These are phyloP conservation scores for Microcera coccophila DNA, from an alignment of 2,329 filamentous ascomycete species.

Conservation along the genomic window DNA sequence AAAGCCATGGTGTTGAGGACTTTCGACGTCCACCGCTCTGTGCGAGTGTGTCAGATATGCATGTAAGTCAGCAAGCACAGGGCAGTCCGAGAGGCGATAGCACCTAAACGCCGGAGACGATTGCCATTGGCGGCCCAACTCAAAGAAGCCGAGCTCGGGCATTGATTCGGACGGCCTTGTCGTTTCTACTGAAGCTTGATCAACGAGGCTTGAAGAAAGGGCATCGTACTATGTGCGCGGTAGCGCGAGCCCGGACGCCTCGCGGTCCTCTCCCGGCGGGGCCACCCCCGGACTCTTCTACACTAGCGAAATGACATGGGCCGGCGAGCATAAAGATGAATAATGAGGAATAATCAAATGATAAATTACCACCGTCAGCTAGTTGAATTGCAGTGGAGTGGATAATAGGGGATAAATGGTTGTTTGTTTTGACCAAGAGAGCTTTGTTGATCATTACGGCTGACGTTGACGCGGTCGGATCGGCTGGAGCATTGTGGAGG, in stretches of 20 bases:
- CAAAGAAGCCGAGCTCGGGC: conserved; percentile 10
- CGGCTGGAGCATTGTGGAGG: conserved; percentile 1
- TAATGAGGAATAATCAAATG: conserved; percentile 22
- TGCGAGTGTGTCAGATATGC: neutral
- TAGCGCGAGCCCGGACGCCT: too few relatives aligned
- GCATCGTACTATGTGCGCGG: conserved; percentile 12
- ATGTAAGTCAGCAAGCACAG: conserved; percentile 18
- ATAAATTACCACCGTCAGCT: conserved; percentile 26
- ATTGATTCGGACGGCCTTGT: conserved; percentile 20
- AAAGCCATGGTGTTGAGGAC: too few relatives aligned
- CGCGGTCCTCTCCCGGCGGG: conserved; percentile 18
- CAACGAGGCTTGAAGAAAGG: neutral
- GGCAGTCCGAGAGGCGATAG: conserved; percentile 16
- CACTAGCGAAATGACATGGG: conserved; percentile 31
- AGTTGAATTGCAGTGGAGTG: conserved; percentile 23
- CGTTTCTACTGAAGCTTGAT: too few relatives aligned
- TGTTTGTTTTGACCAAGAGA: conserved; percentile 26
- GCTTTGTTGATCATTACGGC: conserved; percentile 18
- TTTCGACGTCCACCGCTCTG: too few relatives aligned
- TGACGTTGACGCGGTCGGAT: too few relatives aligned
- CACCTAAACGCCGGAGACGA: conserved; percentile 14
- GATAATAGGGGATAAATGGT: conserved; percentile 4
- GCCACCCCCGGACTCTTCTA: conserved; percentile 26
- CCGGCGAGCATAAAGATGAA: conserved; percentile 26
- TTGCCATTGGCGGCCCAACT: conserved; percentile 19